phyloP scores from a whole-genome alignment of 2,329 filamentous ascomycete species.

The Xylaria multiplex region DNA sequence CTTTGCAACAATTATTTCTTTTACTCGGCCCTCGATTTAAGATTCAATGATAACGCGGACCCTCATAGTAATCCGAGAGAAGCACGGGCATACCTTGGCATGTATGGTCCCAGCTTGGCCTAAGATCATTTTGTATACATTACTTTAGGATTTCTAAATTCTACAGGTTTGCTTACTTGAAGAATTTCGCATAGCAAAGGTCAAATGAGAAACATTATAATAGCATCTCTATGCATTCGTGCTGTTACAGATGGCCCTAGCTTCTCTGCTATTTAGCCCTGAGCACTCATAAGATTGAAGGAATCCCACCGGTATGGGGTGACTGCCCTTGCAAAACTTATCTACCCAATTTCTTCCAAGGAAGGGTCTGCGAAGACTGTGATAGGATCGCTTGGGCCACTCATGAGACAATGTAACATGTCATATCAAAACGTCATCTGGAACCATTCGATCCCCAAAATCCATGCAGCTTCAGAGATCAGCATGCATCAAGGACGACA shows the following conservation, averaged over 20 bases:
- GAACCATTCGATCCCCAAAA: conserved; percentile 19
- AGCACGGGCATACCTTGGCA: not conserved
- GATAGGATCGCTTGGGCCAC: conserved; percentile 21
- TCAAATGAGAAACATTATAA: no score
- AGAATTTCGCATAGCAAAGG: no score
- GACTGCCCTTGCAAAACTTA: conserved; percentile 1
- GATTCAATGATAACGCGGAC: no score
- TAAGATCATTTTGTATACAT: not conserved
- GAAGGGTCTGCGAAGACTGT: not conserved
- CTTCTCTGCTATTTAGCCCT: no score
- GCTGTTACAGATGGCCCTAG: no score
- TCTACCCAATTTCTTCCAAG: not conserved
- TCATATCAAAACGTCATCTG: conserved; percentile 25
- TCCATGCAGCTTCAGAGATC: conserved; percentile 20
- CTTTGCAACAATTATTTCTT: no score
- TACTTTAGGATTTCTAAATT: not conserved
- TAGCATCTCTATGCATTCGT: no score
- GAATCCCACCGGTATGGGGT: not conserved
- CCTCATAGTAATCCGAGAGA: not conserved
- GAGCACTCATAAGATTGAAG: not conserved
- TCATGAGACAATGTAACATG: conserved; percentile 17
- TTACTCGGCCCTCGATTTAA: no score
- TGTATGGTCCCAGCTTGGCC: not conserved
- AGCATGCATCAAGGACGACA: conserved; percentile 21
- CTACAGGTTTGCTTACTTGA: no score